Base-by-base conservation (phyloP, 2,329 filamentous ascomycete genomes). In the Fusarium incarnatum region DNA sequence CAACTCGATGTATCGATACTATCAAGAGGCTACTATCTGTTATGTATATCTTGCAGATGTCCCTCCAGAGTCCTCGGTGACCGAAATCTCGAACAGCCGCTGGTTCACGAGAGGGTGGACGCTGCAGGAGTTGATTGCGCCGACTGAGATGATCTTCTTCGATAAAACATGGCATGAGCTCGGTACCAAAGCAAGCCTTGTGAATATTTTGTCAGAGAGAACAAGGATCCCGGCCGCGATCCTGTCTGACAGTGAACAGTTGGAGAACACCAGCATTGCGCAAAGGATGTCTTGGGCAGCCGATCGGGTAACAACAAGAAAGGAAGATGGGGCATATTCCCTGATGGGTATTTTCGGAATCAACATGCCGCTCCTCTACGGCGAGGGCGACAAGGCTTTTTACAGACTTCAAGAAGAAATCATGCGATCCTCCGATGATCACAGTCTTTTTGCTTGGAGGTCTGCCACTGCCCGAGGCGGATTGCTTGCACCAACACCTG, bases 1-100 rank as follows among this genome's bases (percentile, higher is more conserved):
- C 12, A 73, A 73, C 18, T 68, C 56, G 4, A 75, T 75, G 70
- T 75, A 72, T 16, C 27, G 28, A 3, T 75, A 70, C 28, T 74
- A 74, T 16, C 25, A 53, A 11, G 57, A 62, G 18, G 61, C 71
- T 1, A 45, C 32, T 0, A 13, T 54, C 0, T 73, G 64, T 13
- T 73, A 71, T 16, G 61, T 41, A 18, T 71, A 71, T 20, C 56
- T 73, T 8, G 48, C 41, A 5, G 67, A 70, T 3, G 22, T 70
- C 4, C 27, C 27, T 2, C 7, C 20, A 0, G 4, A 2, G 2
- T 27, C 32, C 4, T 11, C 20, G 0, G 2, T 2, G 1, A 15
- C 25, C 0, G 32, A 47, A 8, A 20, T 64, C 10, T 12, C 28
- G 0, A 5, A 27, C 0, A 66, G 66, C 4, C 32, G 65, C 2